Evolutionary conservation across 169 alveolate genomes (phyloP).

Genomic region (Toxoplasma gondii): DNA sequence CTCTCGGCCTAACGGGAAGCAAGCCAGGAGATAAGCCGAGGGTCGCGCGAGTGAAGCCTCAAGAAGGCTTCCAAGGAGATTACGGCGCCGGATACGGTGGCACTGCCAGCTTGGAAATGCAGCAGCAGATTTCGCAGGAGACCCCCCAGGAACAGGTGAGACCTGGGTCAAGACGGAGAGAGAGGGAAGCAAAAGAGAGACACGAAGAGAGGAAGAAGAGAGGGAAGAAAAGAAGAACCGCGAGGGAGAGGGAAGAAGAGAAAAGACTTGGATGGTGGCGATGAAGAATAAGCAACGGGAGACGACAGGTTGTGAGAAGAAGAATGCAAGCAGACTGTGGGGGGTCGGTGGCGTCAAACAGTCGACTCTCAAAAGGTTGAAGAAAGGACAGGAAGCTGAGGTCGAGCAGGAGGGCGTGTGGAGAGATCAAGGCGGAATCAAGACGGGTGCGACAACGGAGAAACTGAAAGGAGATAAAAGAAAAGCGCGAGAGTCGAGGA

Average conservation of each 20-base stretch:
- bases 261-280: neutral
- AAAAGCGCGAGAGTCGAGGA: neutral
- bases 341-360: no score
- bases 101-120: no score
- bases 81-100: neutral
- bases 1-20: slow-evolving; percentile 43
- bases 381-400: neutral
- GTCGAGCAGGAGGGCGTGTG: neutral
- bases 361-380: neutral
- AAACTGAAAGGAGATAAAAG: neutral
- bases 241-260: neutral
- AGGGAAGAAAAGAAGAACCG: neutral
- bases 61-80: neutral
- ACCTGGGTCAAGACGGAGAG: neutral
- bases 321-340: neutral
- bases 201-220: neutral
- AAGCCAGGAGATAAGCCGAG: neutral
- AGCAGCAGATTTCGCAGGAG: no score
- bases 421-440: neutral
- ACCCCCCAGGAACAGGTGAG: neutral
- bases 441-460: no score
- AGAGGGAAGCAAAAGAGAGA: neutral
- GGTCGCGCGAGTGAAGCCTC: neutral
- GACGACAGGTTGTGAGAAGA: neutral
- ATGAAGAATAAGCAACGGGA: neutral